These are phyloP conservation scores for Plectosphaerella sp. DNA, from an alignment of 2,329 filamentous ascomycete genomes.

Conservation along the genomic window DNA sequence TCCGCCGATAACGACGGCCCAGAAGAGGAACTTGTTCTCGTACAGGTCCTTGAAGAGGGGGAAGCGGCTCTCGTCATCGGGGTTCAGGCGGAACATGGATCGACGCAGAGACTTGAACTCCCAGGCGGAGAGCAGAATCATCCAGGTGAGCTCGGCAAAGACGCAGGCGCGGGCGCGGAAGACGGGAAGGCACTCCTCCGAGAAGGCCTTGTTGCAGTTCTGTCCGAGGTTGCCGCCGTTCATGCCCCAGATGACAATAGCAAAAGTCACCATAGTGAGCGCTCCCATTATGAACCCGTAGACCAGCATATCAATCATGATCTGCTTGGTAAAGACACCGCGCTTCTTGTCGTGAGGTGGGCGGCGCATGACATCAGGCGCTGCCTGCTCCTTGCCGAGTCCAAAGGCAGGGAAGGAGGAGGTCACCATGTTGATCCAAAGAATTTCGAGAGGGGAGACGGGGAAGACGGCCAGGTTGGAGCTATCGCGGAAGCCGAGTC, in stretches of 20 bases:
- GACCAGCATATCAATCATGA: conserved; percentile 74
- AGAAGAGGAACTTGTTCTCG: conserved; percentile 67
- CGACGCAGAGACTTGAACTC: conserved; percentile 71
- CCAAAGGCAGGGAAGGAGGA: conserved; percentile 86
- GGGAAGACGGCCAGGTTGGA: conserved; percentile 76
- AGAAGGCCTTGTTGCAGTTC: conserved; percentile 59
- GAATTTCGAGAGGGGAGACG: conserved; percentile 77
- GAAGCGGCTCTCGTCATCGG: conserved; percentile 43
- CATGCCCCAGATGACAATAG: conserved; percentile 57
- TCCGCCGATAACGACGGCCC: conserved; percentile 56
- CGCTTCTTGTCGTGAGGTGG: conserved; percentile 66
- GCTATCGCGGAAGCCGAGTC: conserved; percentile 74
- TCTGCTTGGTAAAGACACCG: conserved; percentile 74
- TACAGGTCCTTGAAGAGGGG: conserved; percentile 60
- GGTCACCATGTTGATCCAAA: conserved; percentile 95
- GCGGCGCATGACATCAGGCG: conserved; percentile 72
- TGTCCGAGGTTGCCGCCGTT: conserved; percentile 51
- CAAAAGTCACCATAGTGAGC: conserved; percentile 61
- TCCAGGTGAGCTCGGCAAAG: conserved; percentile 70
- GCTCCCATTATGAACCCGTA: conserved; percentile 76
- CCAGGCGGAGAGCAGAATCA: conserved; percentile 71
- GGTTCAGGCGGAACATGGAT: conserved; percentile 65
- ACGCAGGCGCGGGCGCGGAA: conserved; percentile 69
- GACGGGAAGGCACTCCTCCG: conserved; percentile 51
- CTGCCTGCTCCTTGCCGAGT: conserved; percentile 73